Conservation (phyloP, 164 flowering plant genomes). For the Saururus chinensis region DNA sequence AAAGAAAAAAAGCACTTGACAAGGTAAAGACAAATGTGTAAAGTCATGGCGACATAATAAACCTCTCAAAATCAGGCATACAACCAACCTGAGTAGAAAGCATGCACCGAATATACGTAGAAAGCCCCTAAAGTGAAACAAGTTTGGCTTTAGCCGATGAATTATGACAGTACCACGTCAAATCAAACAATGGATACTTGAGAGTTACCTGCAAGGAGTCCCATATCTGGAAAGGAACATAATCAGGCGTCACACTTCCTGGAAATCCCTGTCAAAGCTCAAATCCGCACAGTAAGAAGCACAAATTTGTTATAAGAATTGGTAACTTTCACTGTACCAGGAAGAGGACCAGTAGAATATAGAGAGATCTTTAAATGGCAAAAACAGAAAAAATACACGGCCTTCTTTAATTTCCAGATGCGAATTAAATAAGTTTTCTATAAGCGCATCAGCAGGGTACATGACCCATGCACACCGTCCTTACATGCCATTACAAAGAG, state of each 20-base stretch:
- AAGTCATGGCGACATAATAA: background rate
- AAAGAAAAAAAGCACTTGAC: background rate
- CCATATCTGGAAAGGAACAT: constrained; percentile 86
- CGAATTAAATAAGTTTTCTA: too few species aligned
- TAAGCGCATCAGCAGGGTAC: too few species aligned
- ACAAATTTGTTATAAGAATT: too few species aligned
- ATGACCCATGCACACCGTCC: too few species aligned
- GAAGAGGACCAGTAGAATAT: too few species aligned
- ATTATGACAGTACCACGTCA: background rate
- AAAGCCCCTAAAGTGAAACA: constrained; percentile 57
- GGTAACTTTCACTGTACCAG: too few species aligned
- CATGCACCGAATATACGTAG: constrained; percentile 87
- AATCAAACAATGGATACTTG: background rate
- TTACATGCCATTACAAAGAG: too few species aligned
- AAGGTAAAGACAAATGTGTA: background rate
- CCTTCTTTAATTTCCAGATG: too few species aligned
- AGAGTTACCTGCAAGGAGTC: constrained; percentile 75
- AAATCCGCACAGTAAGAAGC: background rate
- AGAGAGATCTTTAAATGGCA: too few species aligned
- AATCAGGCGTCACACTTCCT: constrained; percentile 88
- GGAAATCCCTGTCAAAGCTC: constrained; percentile 70
- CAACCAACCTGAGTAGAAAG: constrained; percentile 85
- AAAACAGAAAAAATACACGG: too few species aligned
- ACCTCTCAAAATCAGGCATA: background rate
- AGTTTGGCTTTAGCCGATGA: background rate